These are phyloP conservation scores for Trametes pubescens DNA, from an alignment of 1,284 basidiomycete species.

Conservation along the genomic window DNA sequence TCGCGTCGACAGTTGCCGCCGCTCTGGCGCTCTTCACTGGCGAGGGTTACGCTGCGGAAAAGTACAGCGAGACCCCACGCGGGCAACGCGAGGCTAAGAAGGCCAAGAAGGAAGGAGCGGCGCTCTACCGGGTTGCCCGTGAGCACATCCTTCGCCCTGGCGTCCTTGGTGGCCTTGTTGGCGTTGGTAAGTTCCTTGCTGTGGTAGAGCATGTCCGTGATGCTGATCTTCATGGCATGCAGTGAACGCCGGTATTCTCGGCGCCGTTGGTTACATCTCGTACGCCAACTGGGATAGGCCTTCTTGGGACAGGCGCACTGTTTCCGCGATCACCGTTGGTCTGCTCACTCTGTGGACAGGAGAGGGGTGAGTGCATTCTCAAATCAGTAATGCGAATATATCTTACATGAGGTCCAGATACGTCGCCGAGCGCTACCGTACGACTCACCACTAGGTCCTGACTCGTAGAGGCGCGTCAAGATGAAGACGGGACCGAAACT, in stretches of 20 bases:
- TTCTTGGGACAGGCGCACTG: slow-evolving; percentile 73
- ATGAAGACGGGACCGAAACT: slow-evolving; percentile 4
- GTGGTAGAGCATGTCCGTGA: too few relatives aligned
- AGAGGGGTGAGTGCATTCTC: slow-evolving; percentile 65
- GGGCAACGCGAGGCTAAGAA: slow-evolving; percentile 65
- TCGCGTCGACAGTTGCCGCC: slow-evolving; percentile 62
- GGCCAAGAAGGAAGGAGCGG: slow-evolving; percentile 69
- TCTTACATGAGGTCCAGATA: slow-evolving; percentile 13
- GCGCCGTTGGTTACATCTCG: slow-evolving; percentile 71
- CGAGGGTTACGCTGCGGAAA: slow-evolving; percentile 72
- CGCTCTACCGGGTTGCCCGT: slow-evolving; percentile 64
- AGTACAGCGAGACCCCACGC: slow-evolving; percentile 66
- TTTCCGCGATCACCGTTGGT: slow-evolving; percentile 71
- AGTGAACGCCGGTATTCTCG: slow-evolving; percentile 78
- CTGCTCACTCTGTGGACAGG: slow-evolving; percentile 70
- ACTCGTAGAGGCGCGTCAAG: neutral
- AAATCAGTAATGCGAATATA: neutral
- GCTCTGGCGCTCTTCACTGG: slow-evolving; percentile 63
- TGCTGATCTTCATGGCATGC: slow-evolving; percentile 1
- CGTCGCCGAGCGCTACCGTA: slow-evolving; percentile 30
- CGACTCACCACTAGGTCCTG: slow-evolving; percentile 18
- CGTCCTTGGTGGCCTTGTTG: slow-evolving; percentile 72
- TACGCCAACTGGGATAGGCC: slow-evolving; percentile 76
- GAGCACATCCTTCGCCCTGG: slow-evolving; percentile 74
- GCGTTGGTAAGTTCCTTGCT: slow-evolving; percentile 58